Conservation (phyloP, 1,139 yeast species). For the Hyphopichia buzzinii region DNA sequence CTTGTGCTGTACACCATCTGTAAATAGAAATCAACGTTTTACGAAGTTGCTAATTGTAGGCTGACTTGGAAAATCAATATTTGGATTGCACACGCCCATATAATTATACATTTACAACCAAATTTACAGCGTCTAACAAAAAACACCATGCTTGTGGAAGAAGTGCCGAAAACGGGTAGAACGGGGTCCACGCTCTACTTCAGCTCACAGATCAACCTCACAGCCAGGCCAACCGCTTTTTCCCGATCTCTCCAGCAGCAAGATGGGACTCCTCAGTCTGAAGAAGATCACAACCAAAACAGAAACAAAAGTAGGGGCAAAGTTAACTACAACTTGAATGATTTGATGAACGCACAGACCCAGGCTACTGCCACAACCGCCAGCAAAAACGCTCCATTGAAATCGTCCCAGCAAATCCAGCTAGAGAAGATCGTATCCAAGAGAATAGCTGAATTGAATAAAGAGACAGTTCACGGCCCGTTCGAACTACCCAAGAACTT, state of each 20-base stretch:
- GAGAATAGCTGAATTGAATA: constrained; percentile 35
- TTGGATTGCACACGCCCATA: no score
- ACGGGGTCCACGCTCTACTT: constrained; percentile 42
- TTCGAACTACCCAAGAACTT: constrained; percentile 47
- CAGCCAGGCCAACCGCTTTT: constrained; percentile 34
- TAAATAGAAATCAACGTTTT: no score
- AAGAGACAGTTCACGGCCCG: constrained; percentile 26
- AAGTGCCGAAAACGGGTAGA: constrained; percentile 37
- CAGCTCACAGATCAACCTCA: constrained; percentile 42
- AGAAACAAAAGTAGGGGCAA: constrained; percentile 34
- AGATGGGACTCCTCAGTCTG: constrained; percentile 1
- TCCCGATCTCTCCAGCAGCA: constrained; percentile 12
- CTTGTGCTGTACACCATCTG: no score
- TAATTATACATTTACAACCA: no score
- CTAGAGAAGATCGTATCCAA: constrained; percentile 40
- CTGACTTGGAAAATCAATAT: no score
- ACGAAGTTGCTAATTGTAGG: no score
- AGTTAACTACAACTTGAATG: constrained; percentile 46
- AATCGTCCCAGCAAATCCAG: constrained; percentile 44
- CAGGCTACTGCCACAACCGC: constrained; percentile 33
- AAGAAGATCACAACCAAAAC: constrained; percentile 20
- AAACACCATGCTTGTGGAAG: constrained; percentile 41
- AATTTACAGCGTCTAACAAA: no score
- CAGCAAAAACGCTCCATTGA: constrained; percentile 26
- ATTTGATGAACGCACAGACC: constrained; percentile 45